phyloP scores from a whole-genome alignment of 345 rosid genomes.

The Pistacia vera region DNA sequence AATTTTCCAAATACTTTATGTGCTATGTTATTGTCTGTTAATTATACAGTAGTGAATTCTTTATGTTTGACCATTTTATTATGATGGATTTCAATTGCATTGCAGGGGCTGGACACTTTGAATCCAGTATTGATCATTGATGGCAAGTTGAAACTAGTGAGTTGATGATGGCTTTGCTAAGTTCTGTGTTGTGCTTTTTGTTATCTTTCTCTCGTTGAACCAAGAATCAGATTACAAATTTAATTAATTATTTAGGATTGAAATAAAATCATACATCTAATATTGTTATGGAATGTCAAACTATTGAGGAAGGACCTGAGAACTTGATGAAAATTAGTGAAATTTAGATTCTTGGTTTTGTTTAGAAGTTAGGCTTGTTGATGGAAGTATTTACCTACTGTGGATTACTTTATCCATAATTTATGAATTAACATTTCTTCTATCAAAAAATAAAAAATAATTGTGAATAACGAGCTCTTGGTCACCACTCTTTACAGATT shows the following conservation, averaged over 20 bases:
- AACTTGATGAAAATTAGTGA: background rate
- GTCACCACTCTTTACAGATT: slow-evolving; percentile 34
- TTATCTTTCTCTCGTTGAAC: background rate
- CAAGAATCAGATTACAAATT: background rate
- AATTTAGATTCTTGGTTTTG: background rate
- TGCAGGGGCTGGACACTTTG: slow-evolving; percentile 61
- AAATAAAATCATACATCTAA: background rate
- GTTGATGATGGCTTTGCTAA: slow-evolving; percentile 18
- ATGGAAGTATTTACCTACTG: no score
- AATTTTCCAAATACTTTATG: no score
- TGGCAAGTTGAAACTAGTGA: slow-evolving; percentile 56
- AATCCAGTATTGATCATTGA: slow-evolving; percentile 56
- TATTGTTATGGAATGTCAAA: background rate
- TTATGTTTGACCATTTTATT: background rate
- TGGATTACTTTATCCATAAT: background rate
- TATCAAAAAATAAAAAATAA: background rate
- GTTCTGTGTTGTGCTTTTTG: background rate
- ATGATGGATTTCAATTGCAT: background rate
- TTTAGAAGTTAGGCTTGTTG: background rate
- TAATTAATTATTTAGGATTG: background rate
- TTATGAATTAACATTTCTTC: background rate
- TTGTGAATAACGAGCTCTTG: no score
- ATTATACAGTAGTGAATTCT: background rate
- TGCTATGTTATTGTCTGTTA: background rate
- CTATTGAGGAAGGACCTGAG: background rate